phyloP scores from a whole-genome alignment of 2,329 filamentous ascomycete genomes.

The Diaporthe sp. region DNA sequence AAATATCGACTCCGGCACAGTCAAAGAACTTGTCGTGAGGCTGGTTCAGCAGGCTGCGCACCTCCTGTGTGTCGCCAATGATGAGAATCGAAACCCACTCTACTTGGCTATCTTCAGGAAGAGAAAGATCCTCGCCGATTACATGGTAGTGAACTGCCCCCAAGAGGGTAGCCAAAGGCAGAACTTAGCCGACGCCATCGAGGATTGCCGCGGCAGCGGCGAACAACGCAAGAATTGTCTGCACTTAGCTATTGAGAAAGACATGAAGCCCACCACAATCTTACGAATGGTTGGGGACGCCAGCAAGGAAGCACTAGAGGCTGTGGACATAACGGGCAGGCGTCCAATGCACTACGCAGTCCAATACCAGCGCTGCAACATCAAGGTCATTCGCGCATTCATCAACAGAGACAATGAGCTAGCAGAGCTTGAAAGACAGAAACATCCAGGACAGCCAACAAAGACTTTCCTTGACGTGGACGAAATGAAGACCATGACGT shows the following conservation, averaged over 20 bases:
- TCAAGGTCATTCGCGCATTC: background rate
- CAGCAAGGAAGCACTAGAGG: background rate
- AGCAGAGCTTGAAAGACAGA: too few species aligned
- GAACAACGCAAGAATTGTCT: constrained; percentile 8
- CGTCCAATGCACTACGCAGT: constrained; percentile 17
- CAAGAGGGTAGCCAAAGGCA: background rate
- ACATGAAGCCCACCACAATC: background rate
- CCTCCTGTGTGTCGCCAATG: background rate
- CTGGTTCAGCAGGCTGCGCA: background rate
- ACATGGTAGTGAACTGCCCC: background rate
- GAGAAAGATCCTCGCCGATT: background rate
- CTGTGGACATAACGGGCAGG: background rate
- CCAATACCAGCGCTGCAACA: background rate
- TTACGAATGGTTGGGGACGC: background rate
- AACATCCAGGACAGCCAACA: background rate
- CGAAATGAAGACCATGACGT: background rate
- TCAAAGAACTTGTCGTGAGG: background rate
- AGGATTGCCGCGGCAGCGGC: background rate
- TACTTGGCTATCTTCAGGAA: background rate
- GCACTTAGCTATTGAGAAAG: constrained; percentile 9
- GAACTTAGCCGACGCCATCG: background rate
- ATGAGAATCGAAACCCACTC: background rate
- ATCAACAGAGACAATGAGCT: background rate
- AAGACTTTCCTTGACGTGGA: background rate
- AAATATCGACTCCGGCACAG: background rate